These are phyloP conservation scores for Penicillium sp. DNA, from an alignment of 2,329 filamentous ascomycete species.

Conservation along the genomic window DNA sequence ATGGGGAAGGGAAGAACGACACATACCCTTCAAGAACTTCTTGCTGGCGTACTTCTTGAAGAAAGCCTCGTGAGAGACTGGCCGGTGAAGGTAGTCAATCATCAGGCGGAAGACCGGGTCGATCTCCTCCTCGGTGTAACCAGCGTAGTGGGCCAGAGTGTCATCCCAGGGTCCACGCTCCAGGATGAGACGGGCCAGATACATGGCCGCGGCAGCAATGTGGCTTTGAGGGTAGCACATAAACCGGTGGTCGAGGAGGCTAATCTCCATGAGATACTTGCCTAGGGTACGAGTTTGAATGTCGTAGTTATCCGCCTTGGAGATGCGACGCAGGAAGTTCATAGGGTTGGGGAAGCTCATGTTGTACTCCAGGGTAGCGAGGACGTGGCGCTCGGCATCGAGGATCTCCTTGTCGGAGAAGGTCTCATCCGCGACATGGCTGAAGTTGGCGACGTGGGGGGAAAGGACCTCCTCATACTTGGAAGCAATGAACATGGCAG, in stretches of 20 bases:
- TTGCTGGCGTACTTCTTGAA: conserved; percentile 99
- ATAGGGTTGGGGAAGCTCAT: conserved; percentile 99
- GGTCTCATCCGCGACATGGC: conserved; percentile 93
- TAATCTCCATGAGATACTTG: conserved; percentile 98
- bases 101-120: conserved; percentile 89
- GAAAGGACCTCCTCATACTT: conserved; percentile 99
- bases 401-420: conserved; percentile 95
- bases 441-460: conserved; percentile 95
- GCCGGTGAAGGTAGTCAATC: conserved; percentile 92
- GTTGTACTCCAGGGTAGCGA: conserved; percentile 90
- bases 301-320: conserved; percentile 99
- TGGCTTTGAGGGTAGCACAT: conserved; percentile 87
- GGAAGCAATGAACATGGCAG: conserved; percentile 98
- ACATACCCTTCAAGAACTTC: conserved; percentile 95
- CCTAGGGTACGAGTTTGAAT: conserved; percentile 95
- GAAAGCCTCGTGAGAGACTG: conserved; percentile 92
- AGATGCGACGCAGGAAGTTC: conserved; percentile 99
- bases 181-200: conserved; percentile 84
- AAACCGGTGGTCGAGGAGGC: conserved; percentile 91
- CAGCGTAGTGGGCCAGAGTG: conserved; percentile 85
- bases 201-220: conserved; percentile 91
- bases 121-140: conserved; percentile 91
- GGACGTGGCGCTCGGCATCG: conserved; percentile 93
- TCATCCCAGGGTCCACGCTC: conserved; percentile 91
- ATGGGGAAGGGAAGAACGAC: neutral